Evolutionary conservation across 1,284 basidiomycete genomes (phyloP).

Genomic region (Pulchroboletus neoregius): DNA sequence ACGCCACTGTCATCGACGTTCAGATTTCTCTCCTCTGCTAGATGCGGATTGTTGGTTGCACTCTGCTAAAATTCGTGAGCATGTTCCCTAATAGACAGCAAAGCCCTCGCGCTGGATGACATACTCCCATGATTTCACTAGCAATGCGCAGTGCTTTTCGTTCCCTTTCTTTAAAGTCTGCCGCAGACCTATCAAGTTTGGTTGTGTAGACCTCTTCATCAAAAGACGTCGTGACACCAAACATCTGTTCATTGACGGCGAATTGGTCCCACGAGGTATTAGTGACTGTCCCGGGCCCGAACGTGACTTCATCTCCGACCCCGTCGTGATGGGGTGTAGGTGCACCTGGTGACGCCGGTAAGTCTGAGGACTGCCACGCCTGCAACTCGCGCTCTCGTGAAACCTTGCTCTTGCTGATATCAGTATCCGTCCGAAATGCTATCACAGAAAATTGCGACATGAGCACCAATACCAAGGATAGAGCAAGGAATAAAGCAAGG

Average conservation of each 20-base stretch:
- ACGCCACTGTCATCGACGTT: conserved; percentile 64
- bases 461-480: conserved; percentile 7
- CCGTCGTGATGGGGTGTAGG: conserved; percentile 22
- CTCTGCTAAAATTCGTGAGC: conserved; percentile 42
- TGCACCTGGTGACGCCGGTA: conserved; percentile 20
- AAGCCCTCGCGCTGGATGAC: conserved; percentile 29
- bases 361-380: conserved; percentile 62
- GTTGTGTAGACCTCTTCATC: conserved; percentile 97
- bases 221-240: conserved; percentile 89
- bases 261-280: conserved; percentile 90
- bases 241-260: conserved; percentile 87
- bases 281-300: conserved; percentile 49
- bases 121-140: conserved; percentile 82
- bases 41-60: conserved; percentile 72
- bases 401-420: conserved; percentile 65
- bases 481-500: neutral
- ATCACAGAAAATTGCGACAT: conserved; percentile 15
- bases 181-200: conserved; percentile 79
- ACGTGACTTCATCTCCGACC: conserved; percentile 62
- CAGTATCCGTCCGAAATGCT: conserved; percentile 88
- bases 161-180: conserved; percentile 89
- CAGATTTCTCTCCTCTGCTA: conserved; percentile 86
- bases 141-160: conserved; percentile 85
- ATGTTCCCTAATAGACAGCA: neutral
- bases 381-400: conserved; percentile 78